Evolutionary conservation across 768 basidiomycete genomes (phyloP).

Genomic region (Omphalotus guepiniiformis): DNA sequence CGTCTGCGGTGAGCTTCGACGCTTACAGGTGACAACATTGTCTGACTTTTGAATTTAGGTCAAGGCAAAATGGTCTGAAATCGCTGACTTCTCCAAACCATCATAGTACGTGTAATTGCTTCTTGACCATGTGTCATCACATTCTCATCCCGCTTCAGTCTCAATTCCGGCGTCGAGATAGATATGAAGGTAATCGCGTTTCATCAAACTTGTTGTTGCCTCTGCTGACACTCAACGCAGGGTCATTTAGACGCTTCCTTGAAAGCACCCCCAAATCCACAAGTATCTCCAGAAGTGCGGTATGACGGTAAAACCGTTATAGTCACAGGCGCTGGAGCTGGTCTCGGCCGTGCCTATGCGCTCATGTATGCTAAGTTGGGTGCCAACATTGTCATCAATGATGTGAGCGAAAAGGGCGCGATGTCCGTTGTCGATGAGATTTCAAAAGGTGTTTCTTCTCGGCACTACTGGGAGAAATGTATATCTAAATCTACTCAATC

Average conservation of each 20-base stretch:
- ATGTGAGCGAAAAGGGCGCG: constrained; percentile 85
- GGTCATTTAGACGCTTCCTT: constrained; percentile 62
- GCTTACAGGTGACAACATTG: neutral
- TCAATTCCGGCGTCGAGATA: constrained; percentile 57
- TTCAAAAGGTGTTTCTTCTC: constrained; percentile 50
- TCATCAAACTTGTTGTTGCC: neutral
- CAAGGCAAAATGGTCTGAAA: constrained; percentile 75
- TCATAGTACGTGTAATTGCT: constrained; percentile 48
- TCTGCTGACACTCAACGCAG: constrained; percentile 18
- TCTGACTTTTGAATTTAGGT: constrained; percentile 46
- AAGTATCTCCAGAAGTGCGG: constrained; percentile 64
- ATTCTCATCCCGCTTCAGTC: constrained; percentile 39
- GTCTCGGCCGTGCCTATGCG: constrained; percentile 89
- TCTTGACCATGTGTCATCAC: neutral
- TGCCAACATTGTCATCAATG: constrained; percentile 97
- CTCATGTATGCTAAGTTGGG: constrained; percentile 88
- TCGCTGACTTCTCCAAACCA: constrained; percentile 74
- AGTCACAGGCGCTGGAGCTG: constrained; percentile 92
- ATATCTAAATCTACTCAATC: too few relatives aligned
- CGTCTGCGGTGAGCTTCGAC: constrained; percentile 68
- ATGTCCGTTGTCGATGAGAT: constrained; percentile 85
- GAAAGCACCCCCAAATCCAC: constrained; percentile 60
- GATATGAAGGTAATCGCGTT: constrained; percentile 44
- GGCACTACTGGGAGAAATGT: too few relatives aligned
- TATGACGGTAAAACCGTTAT: constrained; percentile 91